Conservation (phyloP, 2,329 filamentous ascomycete genomes). For the Claviceps digitariae region DNA sequence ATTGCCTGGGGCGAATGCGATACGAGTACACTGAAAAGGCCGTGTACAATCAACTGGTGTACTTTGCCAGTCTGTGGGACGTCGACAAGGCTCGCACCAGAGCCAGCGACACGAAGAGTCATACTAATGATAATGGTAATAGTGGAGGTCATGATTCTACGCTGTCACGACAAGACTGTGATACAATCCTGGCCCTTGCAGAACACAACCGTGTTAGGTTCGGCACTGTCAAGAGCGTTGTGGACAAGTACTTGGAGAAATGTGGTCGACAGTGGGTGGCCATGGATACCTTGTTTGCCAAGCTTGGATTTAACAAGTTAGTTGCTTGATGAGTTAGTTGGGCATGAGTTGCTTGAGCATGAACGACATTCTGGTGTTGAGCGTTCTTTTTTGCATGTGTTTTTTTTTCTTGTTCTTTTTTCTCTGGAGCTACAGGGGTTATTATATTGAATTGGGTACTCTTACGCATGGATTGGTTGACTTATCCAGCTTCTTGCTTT, state of each 20-base stretch:
- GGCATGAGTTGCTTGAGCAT: neutral
- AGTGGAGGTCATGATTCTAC: slow-evolving; percentile 32
- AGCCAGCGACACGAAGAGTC: slow-evolving; percentile 26
- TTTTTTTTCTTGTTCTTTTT: neutral
- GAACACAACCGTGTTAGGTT: slow-evolving; percentile 77
- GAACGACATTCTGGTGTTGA: neutral
- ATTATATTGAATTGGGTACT: neutral
- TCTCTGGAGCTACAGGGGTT: neutral
- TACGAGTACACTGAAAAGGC: slow-evolving; percentile 82
- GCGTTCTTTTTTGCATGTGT: neutral
- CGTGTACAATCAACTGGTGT: slow-evolving; percentile 89
- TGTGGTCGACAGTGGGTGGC: slow-evolving; percentile 87
- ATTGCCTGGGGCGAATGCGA: slow-evolving; percentile 75
- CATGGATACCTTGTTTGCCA: slow-evolving; percentile 77
- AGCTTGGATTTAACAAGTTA: slow-evolving; percentile 39
- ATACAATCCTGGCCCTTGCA: slow-evolving; percentile 56
- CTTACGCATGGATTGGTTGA: neutral
- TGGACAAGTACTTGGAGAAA: slow-evolving; percentile 76
- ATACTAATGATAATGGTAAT: neutral
- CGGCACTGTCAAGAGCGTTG: slow-evolving; percentile 57
- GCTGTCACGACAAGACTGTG: slow-evolving; percentile 38
- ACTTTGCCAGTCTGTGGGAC: slow-evolving; percentile 75
- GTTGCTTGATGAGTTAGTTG: slow-evolving; percentile 10
- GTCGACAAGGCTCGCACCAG: slow-evolving; percentile 61
- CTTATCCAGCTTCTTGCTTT: too few species aligned